Conservation (phyloP, 495 filamentous ascomycete species). For the Tuber indicum region DNA sequence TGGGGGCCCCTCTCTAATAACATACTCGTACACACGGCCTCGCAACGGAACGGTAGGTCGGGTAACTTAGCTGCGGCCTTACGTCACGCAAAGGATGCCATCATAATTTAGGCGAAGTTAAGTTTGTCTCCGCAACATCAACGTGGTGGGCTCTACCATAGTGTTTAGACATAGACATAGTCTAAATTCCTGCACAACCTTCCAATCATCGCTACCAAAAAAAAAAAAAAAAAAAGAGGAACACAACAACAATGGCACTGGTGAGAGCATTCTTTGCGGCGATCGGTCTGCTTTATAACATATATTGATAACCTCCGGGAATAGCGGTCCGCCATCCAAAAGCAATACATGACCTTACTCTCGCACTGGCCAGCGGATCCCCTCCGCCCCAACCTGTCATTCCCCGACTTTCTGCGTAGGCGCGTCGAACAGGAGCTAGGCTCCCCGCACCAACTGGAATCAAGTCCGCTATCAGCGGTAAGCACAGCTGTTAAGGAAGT, state of each 20-base stretch:
- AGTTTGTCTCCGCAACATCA: neutral
- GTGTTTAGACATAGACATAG: neutral
- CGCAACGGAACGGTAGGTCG: neutral
- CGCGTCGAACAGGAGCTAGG: constrained; percentile 27
- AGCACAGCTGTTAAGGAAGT: constrained; percentile 44
- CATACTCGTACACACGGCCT: neutral
- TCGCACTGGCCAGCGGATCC: constrained; percentile 39
- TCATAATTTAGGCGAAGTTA: neutral
- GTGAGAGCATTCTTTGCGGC: neutral
- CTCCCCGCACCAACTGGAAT: neutral
- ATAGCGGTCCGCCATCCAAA: constrained; percentile 1
- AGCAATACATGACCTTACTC: constrained; percentile 28
- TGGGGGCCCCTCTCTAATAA: neutral
- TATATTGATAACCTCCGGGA: neutral
- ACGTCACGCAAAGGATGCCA: neutral
- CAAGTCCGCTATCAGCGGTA: constrained; percentile 16
- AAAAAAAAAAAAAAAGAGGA: neutral
- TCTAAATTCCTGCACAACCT: neutral
- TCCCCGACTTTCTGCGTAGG: constrained; percentile 19
- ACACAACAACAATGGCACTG: neutral
- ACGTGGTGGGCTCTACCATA: neutral
- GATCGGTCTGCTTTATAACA: neutral
- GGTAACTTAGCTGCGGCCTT: neutral
- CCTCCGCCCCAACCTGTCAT: constrained; percentile 30
- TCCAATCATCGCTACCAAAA: neutral